Conservation (phyloP, 225 moss, liverwort and hornwort species). For the Sphagnum tenellum region DNA sequence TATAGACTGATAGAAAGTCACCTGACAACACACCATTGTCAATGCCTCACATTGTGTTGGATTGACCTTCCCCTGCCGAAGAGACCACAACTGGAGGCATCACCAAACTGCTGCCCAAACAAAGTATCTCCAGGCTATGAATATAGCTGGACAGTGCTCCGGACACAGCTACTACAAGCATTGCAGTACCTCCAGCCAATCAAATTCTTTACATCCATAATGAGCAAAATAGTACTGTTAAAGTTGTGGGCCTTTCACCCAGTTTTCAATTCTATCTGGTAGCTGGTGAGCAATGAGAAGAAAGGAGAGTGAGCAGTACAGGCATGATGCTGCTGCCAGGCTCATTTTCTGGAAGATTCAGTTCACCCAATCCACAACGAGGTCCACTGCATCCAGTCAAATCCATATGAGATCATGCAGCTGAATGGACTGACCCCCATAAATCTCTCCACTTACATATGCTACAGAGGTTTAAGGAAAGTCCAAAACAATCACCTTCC, state of each 20-base stretch:
- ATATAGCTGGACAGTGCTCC: too few relatives aligned
- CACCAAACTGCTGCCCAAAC: not conserved
- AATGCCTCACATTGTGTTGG: constrained; percentile 95
- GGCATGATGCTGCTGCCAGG: constrained; percentile 99
- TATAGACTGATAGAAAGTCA: constrained; percentile 5
- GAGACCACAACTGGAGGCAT: not conserved
- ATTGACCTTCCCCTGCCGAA: constrained; percentile 88
- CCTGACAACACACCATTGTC: constrained; percentile 99
- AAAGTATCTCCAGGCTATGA: too few relatives aligned
- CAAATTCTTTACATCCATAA: too few relatives aligned
- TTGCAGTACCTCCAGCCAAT: too few relatives aligned
- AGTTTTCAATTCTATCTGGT: too few relatives aligned
- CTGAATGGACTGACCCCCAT: too few relatives aligned
- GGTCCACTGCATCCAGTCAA: constrained; percentile 52
- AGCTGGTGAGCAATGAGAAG: not conserved
- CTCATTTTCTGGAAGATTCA: constrained; percentile 84
- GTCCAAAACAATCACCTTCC: constrained; percentile 39
- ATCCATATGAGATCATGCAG: too few relatives aligned
- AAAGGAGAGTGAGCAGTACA: constrained; percentile 20
- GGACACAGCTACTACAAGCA: too few relatives aligned
- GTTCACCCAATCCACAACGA: constrained; percentile 86
- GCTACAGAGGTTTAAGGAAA: too few relatives aligned
- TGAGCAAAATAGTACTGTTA: too few relatives aligned
- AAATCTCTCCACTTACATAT: too few relatives aligned
- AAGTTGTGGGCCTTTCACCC: not conserved